Percentiles rank a stretch among this genome's conserved stretches.
Conservation (phyloP, 306 rosid species). For the Castanopsis chinensis region DNA sequence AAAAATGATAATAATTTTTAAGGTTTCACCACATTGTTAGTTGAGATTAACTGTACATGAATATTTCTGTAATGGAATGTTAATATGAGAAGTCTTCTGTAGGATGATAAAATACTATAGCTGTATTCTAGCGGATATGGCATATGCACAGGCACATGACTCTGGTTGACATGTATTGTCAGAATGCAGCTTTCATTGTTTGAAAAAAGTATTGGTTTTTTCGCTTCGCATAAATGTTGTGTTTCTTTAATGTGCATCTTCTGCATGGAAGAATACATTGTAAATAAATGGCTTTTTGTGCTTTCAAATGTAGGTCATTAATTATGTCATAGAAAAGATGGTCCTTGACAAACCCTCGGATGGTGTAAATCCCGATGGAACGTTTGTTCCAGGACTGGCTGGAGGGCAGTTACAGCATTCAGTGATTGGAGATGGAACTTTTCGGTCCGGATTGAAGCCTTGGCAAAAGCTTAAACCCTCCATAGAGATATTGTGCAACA, state of each 20-base stretch:
- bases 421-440: slow-evolving; percentile 73
- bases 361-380: slow-evolving; percentile 53
- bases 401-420: slow-evolving; percentile 57
- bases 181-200: background rate
- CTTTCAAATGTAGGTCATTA: slow-evolving; percentile 61
- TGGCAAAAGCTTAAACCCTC: slow-evolving; percentile 91
- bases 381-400: slow-evolving; percentile 62
- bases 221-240: background rate
- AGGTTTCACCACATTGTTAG: background rate
- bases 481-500: slow-evolving; percentile 91
- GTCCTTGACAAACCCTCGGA: slow-evolving; percentile 92
- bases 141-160: background rate
- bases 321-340: slow-evolving; percentile 91
- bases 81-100: background rate
- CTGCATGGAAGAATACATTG: slow-evolving; percentile 3
- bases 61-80: background rate
- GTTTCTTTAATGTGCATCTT: background rate
- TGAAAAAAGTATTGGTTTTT: background rate
- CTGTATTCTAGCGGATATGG: background rate
- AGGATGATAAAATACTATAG: background rate
- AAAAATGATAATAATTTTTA: background rate
- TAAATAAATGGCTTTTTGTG: background rate
- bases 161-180: background rate
- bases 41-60: background rate
- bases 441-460: slow-evolving; percentile 79